Evolutionary conservation across 495 filamentous ascomycete species (phyloP).

Genomic region (Penicillium atrosanguineum): DNA sequence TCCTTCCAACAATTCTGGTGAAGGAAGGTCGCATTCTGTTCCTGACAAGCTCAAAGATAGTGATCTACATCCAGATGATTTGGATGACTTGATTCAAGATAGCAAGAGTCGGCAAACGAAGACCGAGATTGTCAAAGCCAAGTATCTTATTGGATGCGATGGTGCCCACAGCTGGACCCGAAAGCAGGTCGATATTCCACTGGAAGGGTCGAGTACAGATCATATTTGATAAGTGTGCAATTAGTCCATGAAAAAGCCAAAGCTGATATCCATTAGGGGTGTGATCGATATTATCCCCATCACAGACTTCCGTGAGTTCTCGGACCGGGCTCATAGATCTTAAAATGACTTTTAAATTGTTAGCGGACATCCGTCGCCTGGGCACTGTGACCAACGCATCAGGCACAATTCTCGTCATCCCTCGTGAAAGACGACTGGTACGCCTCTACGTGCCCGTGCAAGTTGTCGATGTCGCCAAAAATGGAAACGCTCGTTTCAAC

Average conservation of each 20-base stretch:
- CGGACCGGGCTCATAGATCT: not conserved
- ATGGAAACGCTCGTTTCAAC: constrained; percentile 28
- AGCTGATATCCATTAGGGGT: constrained; percentile 31
- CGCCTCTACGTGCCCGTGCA: constrained; percentile 70
- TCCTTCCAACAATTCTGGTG: not conserved
- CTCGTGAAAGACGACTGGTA: constrained; percentile 63
- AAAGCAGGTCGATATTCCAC: constrained; percentile 50
- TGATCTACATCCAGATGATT: constrained; percentile 53
- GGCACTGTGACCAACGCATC: constrained; percentile 58
- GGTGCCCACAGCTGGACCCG: constrained; percentile 65
- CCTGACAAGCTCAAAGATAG: constrained; percentile 49
- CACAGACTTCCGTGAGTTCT: constrained; percentile 55
- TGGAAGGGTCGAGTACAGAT: constrained; percentile 60
- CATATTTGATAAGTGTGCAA: constrained; percentile 46
- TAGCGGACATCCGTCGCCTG: constrained; percentile 59
- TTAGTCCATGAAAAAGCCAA: not conserved
- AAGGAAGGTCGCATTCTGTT: constrained; percentile 4
- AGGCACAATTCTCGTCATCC: constrained; percentile 66
- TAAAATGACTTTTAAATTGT: not conserved
- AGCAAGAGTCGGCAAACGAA: constrained; percentile 27
- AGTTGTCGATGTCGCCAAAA: constrained; percentile 11
- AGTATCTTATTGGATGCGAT: constrained; percentile 68
- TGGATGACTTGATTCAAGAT: constrained; percentile 48
- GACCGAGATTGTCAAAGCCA: constrained; percentile 49
- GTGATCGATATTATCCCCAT: constrained; percentile 65